Percentiles rank a stretch among this genome's conserved stretches.
phyloP scores from a whole-genome alignment of 2,329 filamentous ascomycete genomes.

The Beauveria medogensis region DNA sequence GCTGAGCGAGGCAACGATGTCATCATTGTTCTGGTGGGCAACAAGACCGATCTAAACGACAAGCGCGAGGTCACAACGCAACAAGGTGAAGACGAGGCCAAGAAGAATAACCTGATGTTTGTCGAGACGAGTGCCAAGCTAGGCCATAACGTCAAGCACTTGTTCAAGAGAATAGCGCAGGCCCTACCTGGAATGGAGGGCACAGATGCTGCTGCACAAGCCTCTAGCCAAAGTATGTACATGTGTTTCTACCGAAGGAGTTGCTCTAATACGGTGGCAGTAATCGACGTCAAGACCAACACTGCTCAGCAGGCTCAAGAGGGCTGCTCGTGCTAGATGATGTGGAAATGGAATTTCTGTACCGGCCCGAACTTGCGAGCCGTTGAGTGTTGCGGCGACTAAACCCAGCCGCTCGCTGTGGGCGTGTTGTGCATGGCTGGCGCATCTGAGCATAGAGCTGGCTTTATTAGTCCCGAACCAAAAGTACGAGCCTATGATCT shows the following conservation, averaged over 20 bases:
- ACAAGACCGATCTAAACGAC: constrained; percentile 98
- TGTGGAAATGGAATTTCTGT: neutral
- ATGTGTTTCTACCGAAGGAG: neutral
- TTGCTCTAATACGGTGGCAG: constrained; percentile 35
- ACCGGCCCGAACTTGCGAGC: neutral
- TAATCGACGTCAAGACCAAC: constrained; percentile 91
- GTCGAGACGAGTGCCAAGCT: constrained; percentile 98
- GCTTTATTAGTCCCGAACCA: constrained; percentile 3
- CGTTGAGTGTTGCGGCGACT: neutral
- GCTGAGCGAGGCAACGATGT: constrained; percentile 97
- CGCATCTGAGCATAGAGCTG: constrained; percentile 9
- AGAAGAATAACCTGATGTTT: constrained; percentile 97
- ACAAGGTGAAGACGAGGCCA: constrained; percentile 95
- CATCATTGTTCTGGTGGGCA: constrained; percentile 95
- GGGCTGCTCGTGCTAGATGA: constrained; percentile 45
- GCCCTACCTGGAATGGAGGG: constrained; percentile 97
- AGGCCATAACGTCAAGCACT: constrained; percentile 93
- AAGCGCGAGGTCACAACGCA: constrained; percentile 95
- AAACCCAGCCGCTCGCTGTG: neutral
- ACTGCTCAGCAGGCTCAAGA: constrained; percentile 62
- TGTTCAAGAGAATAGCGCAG: constrained; percentile 97
- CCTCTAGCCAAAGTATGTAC: constrained; percentile 65
- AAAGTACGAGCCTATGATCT: constrained; percentile 12
- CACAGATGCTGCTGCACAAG: constrained; percentile 67
- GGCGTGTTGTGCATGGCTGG: constrained; percentile 1